Evolutionary conservation across 257 asterid genomes (phyloP), one percentile per base, ranked within the genome.

Genomic region (Galeopsis tetrahit): DNA sequence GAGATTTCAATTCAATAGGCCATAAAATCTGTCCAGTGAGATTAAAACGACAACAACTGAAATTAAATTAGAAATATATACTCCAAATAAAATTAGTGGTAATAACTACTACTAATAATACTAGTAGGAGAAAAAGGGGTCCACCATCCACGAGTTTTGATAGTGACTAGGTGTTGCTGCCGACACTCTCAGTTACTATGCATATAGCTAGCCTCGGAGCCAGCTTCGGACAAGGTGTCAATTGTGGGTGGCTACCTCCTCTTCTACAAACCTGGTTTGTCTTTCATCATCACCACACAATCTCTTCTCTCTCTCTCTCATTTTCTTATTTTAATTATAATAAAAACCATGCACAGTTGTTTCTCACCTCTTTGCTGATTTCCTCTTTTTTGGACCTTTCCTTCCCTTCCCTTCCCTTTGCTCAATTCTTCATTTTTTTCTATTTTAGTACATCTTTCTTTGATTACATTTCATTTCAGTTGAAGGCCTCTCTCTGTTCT

Each of bases 101-200:
- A 21, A 21, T 21, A 21, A 21, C 1, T 21, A n/a, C 1, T 21
- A n/a, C 9, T 7, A 69, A 63, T 55, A 66, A 58, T 39, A 32
- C 0, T 21, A 21, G 28, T 21, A 21, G 28, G 10, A 49, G 3
- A 49, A 49, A 49, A 4, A 15, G 21, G 39, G 68, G 68, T 2
- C 71, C 75, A 82, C 73, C 39, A 9, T 6, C 10, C 71, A 73
- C 72, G 28, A 21, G 28, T 43, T 72, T 9, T 34, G 88, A 85
- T 5, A 79, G 80, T n/a, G 89, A 89, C 86, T 21, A 21, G 28
- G 44, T 1, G 44, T 69, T 63, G 84, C 95, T 87, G 87, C 95
- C 95, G 96, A 90, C 96, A 90, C 96, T 83, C 8, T 80, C 82
- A 43, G 82, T 63, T 39, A 55, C 66, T 32, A 21, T 1, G 70